phyloP scores from a whole-genome alignment of 345 rosid species.

The Cardamine resedifolia region DNA sequence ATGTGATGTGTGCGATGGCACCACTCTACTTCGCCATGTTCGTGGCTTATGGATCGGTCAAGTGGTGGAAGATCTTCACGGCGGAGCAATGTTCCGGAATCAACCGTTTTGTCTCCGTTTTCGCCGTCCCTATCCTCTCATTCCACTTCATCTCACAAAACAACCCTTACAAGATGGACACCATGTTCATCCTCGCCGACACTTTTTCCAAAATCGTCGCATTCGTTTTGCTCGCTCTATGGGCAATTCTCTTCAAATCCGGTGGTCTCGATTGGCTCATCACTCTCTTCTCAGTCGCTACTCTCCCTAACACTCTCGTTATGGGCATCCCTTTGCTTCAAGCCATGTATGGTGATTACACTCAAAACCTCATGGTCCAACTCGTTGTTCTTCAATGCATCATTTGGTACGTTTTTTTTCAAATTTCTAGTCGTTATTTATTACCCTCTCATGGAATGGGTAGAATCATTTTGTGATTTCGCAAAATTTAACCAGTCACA shows the following conservation, averaged over 20 bases:
- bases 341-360: constrained; percentile 57
- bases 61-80: constrained; percentile 96
- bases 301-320: constrained; percentile 57
- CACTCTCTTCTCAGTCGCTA: constrained; percentile 49
- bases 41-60: constrained; percentile 89
- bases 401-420: constrained; percentile 56
- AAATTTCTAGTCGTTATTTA: constrained; percentile 40
- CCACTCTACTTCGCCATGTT: constrained; percentile 99
- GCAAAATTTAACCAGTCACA: not conserved
- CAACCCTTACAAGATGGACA: constrained; percentile 54
- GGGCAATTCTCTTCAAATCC: constrained; percentile 39
- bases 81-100: constrained; percentile 97
- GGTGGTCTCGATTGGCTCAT: constrained; percentile 56
- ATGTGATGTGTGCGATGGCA: constrained; percentile 95
- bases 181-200: constrained; percentile 51
- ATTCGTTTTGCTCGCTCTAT: constrained; percentile 41
- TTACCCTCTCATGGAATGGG: not conserved
- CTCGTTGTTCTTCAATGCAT: constrained; percentile 54
- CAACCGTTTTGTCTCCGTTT: constrained; percentile 96
- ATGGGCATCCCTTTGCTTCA: constrained; percentile 60
- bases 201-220: constrained; percentile 48
- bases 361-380: constrained; percentile 50
- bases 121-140: constrained; percentile 95
- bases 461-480: not conserved
- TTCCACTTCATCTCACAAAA: constrained; percentile 69